Base-by-base conservation (phyloP, 352 stramenopile species). In the Globisporangium splendens region DNA sequence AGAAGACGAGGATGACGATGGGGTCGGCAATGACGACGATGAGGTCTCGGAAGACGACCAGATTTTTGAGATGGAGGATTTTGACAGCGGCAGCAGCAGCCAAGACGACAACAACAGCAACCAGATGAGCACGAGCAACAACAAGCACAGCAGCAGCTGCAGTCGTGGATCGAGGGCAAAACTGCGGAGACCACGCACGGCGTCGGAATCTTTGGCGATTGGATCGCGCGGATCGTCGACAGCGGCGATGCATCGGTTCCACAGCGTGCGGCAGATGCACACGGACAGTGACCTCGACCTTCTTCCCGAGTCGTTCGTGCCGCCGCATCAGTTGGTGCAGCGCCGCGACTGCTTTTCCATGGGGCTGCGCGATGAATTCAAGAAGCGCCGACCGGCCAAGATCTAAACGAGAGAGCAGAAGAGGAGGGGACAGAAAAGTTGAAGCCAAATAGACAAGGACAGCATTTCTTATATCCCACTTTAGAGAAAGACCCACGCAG, bases 21-120 rank as follows among this genome's bases (percentile, higher is more conserved):
- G 80, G 20, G 61, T 64, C 35, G 69, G 75, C 33, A 64, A 58
- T 3, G 52, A 62, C 20, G 59, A 59, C 4, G 54, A 61, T 11
- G 54, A 73, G 3, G 20, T 61, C 20, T 46, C 59, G 13, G 49
- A 77, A 38, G 70, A 83, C 18, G 73, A 76, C 31, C 75, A 75
- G 54, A 91, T 91, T 77, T 91, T 91, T 75, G 77, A 78, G 62
- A 91, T 91, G 82, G 82, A 91, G 35, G 62, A 61, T 66, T 66
- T 83, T 54, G 77, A 82, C n/a, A 62, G 59, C 59, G 52, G 65
- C 52, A 56, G 42, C 39, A 63, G 39, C 46, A 54, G 21, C 15
- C 47, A 63, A 50, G 56, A 43, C 58, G 63, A 56, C 20, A 70
- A 66, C 60, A 59, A 69, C 66, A 69, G 57, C 58, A 38, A 35